Evolutionary conservation across 2,329 filamentous ascomycete species (phyloP).

Genomic region (Verticillium tricorpus): DNA sequence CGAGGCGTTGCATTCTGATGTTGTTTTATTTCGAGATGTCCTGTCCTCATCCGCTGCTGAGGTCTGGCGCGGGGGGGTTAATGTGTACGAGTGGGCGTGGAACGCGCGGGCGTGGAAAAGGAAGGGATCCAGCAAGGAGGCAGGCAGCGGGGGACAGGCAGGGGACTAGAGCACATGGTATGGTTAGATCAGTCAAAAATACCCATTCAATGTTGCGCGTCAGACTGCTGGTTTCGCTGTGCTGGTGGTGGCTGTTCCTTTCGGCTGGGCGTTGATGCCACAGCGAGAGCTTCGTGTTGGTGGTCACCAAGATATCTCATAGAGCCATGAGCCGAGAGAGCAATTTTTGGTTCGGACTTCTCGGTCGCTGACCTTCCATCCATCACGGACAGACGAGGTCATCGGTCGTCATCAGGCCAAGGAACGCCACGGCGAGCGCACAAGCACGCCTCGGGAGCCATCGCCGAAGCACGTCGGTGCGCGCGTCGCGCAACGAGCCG

Average conservation of each 20-base stretch:
- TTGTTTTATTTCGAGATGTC: neutral
- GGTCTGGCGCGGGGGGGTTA: neutral
- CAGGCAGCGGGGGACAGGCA: neutral
- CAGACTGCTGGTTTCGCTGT: neutral
- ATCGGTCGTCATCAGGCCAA: too few relatives aligned
- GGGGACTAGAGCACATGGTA: neutral
- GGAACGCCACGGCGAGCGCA: too few relatives aligned
- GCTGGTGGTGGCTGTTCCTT: neutral
- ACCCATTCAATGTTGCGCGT: neutral
- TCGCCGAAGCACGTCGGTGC: too few relatives aligned
- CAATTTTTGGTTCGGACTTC: neutral
- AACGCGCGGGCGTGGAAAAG: neutral
- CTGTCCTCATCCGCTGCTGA: neutral
- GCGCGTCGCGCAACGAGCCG: too few relatives aligned
- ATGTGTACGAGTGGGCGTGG: neutral
- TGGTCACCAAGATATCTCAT: too few relatives aligned
- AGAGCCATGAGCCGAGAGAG: too few relatives aligned
- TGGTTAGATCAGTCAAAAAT: neutral
- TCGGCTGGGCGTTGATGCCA: too few relatives aligned
- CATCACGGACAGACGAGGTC: too few relatives aligned
- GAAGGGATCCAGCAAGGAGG: neutral
- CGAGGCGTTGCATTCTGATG: neutral
- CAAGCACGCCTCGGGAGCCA: too few relatives aligned
- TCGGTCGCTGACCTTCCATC: too few relatives aligned
- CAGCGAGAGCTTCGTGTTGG: too few relatives aligned